Evolutionary conservation across 129 eudicot species (phyloP).

Genomic region (Oenanthe sinensis): DNA sequence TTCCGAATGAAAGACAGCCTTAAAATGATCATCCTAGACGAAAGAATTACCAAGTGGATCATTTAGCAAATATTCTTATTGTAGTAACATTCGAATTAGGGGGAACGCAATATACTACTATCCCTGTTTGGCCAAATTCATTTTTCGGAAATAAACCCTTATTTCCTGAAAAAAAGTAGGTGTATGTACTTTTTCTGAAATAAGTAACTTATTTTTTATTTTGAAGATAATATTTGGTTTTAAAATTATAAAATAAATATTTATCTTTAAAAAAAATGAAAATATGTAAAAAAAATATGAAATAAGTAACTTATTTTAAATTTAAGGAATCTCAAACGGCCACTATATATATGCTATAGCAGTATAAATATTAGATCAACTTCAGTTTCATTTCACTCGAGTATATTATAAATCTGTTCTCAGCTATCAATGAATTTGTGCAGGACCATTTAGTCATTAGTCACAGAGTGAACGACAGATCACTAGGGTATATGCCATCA

Average conservation of each 20-base stretch:
- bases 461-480: constrained; percentile 9
- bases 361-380: neutral
- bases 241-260: too few relatives aligned
- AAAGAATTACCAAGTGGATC: constrained; percentile 7
- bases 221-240: too few relatives aligned
- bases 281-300: too few relatives aligned
- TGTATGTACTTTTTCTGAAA: too few relatives aligned
- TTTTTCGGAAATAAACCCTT: too few relatives aligned
- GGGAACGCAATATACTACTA: neutral
- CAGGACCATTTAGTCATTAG: constrained; percentile 7
- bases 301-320: too few relatives aligned
- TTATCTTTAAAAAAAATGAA: too few relatives aligned
- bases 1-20: constrained; percentile 28
- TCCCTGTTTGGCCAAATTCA: too few relatives aligned
- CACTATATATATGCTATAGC: neutral
- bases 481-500: constrained; percentile 1
- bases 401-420: constrained; percentile 12
- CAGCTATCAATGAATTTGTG: neutral
- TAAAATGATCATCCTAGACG: constrained; percentile 13
- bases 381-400: neutral
- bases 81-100: constrained; percentile 11
- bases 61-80: neutral
- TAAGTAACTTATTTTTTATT: too few relatives aligned
- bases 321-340: too few relatives aligned
- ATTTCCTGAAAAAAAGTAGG: too few relatives aligned